Evolutionary conservation across 2,329 filamentous ascomycete genomes (phyloP).

Genomic region (Niveomyces coronatus): DNA sequence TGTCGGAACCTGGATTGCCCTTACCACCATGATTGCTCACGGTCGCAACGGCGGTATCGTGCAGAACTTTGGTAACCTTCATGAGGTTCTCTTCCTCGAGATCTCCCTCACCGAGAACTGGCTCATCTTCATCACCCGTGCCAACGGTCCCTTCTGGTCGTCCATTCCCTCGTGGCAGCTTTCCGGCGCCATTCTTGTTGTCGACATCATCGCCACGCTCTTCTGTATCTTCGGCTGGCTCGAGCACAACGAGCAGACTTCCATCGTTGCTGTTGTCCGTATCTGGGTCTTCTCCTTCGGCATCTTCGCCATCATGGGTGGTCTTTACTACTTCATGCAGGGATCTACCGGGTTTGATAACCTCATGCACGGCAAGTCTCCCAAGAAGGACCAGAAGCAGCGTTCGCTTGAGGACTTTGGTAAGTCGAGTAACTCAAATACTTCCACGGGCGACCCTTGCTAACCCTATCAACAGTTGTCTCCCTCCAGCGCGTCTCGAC

Average conservation of each 20-base stretch:
- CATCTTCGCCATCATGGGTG: constrained; percentile 74
- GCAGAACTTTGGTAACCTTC: constrained; percentile 75
- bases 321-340: constrained; percentile 66
- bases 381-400: constrained; percentile 74
- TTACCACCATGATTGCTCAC: constrained; percentile 70
- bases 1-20: constrained; percentile 76
- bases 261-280: constrained; percentile 75
- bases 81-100: constrained; percentile 79
- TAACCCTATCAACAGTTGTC: constrained; percentile 58
- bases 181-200: constrained; percentile 63
- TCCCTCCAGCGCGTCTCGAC: constrained; percentile 83
- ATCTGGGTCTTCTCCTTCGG: constrained; percentile 89
- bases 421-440: constrained; percentile 41
- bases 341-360: constrained; percentile 77
- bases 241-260: constrained; percentile 51
- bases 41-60: constrained; percentile 70
- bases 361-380: constrained; percentile 83
- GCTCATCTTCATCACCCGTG: constrained; percentile 93
- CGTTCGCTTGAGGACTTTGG: constrained; percentile 81
- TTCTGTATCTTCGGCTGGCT: constrained; percentile 85
- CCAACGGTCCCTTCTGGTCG: constrained; percentile 87
- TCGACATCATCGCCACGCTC: constrained; percentile 75
- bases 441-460: constrained; percentile 15
- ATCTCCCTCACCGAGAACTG: constrained; percentile 90
- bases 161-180: constrained; percentile 83